phyloP scores from a whole-genome alignment of 2,329 filamentous ascomycete species.

The Sphaerulina populicola region DNA sequence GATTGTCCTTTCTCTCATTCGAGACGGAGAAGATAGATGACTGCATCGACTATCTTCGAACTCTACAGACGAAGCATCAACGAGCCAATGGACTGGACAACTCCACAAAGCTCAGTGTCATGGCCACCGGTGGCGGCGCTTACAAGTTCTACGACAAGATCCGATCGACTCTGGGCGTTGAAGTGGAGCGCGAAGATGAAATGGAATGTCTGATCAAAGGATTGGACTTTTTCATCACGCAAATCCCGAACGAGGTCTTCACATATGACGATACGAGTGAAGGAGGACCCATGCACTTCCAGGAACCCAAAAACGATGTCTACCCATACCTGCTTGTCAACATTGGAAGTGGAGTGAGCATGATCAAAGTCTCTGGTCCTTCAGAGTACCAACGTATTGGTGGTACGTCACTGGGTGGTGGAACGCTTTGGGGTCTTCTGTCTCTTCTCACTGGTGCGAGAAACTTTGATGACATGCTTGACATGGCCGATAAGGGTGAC shows the following conservation, averaged over 20 bases:
- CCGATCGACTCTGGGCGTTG: constrained; percentile 69
- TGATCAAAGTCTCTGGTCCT: constrained; percentile 92
- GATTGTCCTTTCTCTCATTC: constrained; percentile 91
- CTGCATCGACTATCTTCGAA: constrained; percentile 83
- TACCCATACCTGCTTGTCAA: constrained; percentile 98
- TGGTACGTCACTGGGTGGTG: constrained; percentile 86
- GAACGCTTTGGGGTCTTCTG: constrained; percentile 93
- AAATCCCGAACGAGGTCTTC: constrained; percentile 94
- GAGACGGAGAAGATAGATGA: constrained; percentile 92
- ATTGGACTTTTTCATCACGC: constrained; percentile 96
- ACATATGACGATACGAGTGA: constrained; percentile 72
- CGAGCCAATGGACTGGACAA: constrained; percentile 44
- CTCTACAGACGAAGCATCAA: constrained; percentile 74
- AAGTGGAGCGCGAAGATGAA: constrained; percentile 88
- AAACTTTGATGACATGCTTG: constrained; percentile 96
- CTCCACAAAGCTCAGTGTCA: constrained; percentile 64
- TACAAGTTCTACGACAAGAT: constrained; percentile 96
- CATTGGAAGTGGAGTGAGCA: constrained; percentile 92
- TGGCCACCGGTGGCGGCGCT: constrained; percentile 91
- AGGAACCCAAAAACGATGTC: constrained; percentile 66
- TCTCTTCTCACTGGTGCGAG: constrained; percentile 86
- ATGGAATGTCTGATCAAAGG: constrained; percentile 96
- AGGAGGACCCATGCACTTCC: constrained; percentile 76
- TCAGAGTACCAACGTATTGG: constrained; percentile 82
- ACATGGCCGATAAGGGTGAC: constrained; percentile 81